Conservation (phyloP, 2,329 filamentous ascomycete genomes). For the Celoporthe dispersa region DNA sequence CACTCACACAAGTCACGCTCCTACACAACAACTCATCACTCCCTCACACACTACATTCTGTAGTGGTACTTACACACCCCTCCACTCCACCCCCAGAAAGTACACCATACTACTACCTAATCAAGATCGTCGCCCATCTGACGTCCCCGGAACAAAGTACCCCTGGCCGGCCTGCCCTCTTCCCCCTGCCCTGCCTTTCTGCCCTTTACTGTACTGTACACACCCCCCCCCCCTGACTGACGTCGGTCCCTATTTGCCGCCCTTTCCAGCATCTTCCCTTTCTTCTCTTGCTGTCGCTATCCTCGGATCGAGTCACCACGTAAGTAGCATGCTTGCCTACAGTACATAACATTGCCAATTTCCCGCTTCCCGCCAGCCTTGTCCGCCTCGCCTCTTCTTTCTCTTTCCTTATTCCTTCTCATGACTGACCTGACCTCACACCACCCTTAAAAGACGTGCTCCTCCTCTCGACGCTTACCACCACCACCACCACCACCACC, state of each 20-base stretch:
- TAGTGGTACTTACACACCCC: not conserved
- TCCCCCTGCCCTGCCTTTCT: not conserved
- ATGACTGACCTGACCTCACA: slow-evolving; percentile 22
- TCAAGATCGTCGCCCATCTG: slow-evolving; percentile 6
- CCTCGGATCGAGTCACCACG: slow-evolving; percentile 20
- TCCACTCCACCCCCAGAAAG: not conserved
- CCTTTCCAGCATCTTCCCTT: slow-evolving; percentile 31
- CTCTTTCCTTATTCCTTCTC: not conserved
- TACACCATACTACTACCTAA: slow-evolving; percentile 5
- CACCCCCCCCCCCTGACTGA: slow-evolving; percentile 21
- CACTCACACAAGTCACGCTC: not conserved
- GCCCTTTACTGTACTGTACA: slow-evolving; percentile 8
- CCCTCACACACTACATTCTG: not conserved
- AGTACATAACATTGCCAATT: slow-evolving; percentile 27
- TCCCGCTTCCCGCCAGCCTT: slow-evolving; percentile 13
- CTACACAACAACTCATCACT: not conserved
- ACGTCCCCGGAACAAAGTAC: slow-evolving; percentile 6
- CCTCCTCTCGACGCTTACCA: slow-evolving; percentile 4
- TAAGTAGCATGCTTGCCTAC: not conserved
- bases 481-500: not conserved
- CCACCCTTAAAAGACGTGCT: not conserved
- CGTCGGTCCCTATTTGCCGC: slow-evolving; percentile 25
- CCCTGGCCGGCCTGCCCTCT: slow-evolving; percentile 13
- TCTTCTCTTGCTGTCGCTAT: slow-evolving; percentile 9
- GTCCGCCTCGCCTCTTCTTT: not conserved